phyloP scores from a whole-genome alignment of 2,329 filamentous ascomycete genomes.

The Aspergillus sp. region DNA sequence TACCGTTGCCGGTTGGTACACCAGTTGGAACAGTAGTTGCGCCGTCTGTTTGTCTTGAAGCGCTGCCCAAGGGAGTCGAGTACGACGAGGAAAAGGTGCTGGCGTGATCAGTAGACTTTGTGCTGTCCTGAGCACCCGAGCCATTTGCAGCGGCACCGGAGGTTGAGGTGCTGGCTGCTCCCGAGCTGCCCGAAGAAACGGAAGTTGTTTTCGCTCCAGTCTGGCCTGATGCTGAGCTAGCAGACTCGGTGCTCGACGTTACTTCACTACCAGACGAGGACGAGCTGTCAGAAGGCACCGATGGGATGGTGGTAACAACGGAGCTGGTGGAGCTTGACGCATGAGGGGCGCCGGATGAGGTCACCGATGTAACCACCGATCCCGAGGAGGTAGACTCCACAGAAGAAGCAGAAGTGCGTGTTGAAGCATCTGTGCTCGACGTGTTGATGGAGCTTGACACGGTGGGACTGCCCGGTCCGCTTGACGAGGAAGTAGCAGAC shows the following conservation, averaged over 20 bases:
- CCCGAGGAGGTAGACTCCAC: constrained; percentile 6
- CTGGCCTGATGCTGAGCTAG: neutral
- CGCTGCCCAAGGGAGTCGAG: neutral
- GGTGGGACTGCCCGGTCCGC: constrained; percentile 10
- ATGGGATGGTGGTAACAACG: neutral
- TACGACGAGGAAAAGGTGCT: neutral
- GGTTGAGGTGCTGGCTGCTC: neutral
- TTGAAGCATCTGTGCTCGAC: constrained; percentile 6
- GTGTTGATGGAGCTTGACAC: constrained; percentile 3
- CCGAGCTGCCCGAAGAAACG: neutral
- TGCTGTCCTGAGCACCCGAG: neutral
- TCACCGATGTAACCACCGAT: neutral
- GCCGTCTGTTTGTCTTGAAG: neutral
- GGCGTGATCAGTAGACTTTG: neutral
- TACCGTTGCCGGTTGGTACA: neutral
- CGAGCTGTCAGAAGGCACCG: neutral
- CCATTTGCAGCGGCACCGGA: neutral
- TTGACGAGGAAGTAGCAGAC: constrained; percentile 17
- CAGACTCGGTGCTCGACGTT: neutral
- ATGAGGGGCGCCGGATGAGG: neutral
- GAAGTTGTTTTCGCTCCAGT: neutral
- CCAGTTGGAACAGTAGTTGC: neutral
- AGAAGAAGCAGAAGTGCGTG: neutral
- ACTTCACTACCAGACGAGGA: neutral
- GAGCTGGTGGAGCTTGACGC: neutral